Percentiles rank a stretch among this genome's conserved stretches.
These are phyloP conservation scores for Bipolaris oryzae DNA, from an alignment of 2,329 filamentous ascomycete genomes.

Conservation along the genomic window DNA sequence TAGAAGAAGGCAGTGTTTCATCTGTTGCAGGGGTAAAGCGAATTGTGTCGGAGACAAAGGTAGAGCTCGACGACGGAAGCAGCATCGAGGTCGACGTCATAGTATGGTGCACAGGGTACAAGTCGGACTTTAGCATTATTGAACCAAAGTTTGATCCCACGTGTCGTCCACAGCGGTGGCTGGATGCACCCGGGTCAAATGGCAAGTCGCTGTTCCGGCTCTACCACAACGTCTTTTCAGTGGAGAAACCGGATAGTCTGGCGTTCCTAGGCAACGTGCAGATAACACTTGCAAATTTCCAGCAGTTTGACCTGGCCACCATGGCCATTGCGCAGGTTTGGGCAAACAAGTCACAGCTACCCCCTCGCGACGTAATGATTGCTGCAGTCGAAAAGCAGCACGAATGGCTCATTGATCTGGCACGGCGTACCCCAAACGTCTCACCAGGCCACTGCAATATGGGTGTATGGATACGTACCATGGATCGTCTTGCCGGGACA, in stretches of 20 bases:
- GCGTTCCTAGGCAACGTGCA: constrained; percentile 50
- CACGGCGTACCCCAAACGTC: constrained; percentile 43
- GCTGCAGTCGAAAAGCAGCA: constrained; percentile 19
- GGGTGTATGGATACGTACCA: constrained; percentile 47
- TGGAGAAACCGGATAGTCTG: constrained; percentile 52
- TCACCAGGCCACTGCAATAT: constrained; percentile 25
- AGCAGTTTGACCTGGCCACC: constrained; percentile 49
- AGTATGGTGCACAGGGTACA: constrained; percentile 48
- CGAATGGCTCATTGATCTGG: constrained; percentile 39
- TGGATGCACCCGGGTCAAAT: constrained; percentile 27
- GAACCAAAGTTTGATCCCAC: constrained; percentile 29
- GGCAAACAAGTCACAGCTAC: constrained; percentile 49
- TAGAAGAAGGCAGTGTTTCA: constrained; percentile 23
- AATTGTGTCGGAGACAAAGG: constrained; percentile 10
- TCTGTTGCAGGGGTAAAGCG: constrained; percentile 26
- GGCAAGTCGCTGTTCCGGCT: constrained; percentile 46
- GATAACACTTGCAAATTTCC: constrained; percentile 43
- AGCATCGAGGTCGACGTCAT: constrained; percentile 41
- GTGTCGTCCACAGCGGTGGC: constrained; percentile 21
- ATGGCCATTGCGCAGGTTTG: constrained; percentile 57
- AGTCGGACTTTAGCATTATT: constrained; percentile 36
- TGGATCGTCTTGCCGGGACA: constrained; percentile 53
- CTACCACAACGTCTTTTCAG: constrained; percentile 56
- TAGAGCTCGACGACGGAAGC: constrained; percentile 42
- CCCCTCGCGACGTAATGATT: constrained; percentile 44